phyloP scores from a whole-genome alignment of 2,329 filamentous ascomycete species.

The Tolypocladium paradoxum region DNA sequence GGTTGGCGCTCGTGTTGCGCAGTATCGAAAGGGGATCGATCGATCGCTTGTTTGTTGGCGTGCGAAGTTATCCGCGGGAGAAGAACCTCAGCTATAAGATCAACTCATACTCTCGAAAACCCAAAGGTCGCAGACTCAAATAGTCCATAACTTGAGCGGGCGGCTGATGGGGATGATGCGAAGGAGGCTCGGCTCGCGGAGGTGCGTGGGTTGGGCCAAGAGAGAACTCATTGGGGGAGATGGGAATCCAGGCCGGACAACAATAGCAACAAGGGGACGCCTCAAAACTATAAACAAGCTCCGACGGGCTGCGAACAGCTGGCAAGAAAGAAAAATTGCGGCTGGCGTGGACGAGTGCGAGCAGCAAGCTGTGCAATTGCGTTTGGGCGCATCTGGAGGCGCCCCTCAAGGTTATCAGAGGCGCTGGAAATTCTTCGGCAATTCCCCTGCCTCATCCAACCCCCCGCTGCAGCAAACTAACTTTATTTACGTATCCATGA shows the following conservation, averaged over 20 bases:
- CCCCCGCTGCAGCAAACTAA: no score
- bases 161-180: conserved; percentile 14
- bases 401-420: conserved; percentile 8
- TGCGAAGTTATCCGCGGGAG: neutral
- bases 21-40: neutral
- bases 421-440: conserved; percentile 10
- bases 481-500: neutral
- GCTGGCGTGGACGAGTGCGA: conserved; percentile 4
- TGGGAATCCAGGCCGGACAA: conserved; percentile 8
- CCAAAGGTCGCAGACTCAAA: conserved; percentile 17
- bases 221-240: conserved; percentile 25
- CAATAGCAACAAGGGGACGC: neutral
- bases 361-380: neutral
- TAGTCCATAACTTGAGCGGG: conserved; percentile 22
- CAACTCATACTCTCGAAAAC: conserved; percentile 23
- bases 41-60: neutral
- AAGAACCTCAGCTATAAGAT: conserved; percentile 13
- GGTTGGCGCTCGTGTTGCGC: neutral
- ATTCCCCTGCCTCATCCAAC: no score
- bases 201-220: conserved; percentile 22
- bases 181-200: conserved; percentile 24
- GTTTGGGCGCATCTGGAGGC: conserved; percentile 9
- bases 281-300: neutral
- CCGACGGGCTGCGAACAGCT: neutral
- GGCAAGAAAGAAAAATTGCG: neutral